Percentiles rank a stretch among this genome's conserved stretches.
Conservation (phyloP, 495 filamentous ascomycete species). For the Hypoxylon crocopeplum region DNA sequence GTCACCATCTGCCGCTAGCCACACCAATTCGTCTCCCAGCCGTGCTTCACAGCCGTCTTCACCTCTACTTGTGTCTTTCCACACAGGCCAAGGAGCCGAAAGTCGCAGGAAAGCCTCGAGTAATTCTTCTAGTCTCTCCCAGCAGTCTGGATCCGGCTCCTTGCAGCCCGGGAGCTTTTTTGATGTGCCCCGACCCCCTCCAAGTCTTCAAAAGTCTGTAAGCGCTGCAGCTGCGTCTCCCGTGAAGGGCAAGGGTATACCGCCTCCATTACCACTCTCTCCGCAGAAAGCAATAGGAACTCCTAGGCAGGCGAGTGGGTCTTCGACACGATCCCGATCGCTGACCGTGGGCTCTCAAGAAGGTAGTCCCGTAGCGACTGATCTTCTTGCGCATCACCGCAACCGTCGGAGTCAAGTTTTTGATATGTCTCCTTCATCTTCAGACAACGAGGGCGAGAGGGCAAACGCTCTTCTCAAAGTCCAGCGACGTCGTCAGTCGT, state of each 20-base stretch:
- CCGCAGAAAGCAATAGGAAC: conserved; percentile 59
- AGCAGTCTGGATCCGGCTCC: conserved; percentile 70
- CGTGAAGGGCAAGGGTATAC: conserved; percentile 71
- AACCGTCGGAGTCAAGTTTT: conserved; percentile 94
- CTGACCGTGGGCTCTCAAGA: conserved; percentile 96
- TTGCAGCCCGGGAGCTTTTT: conserved; percentile 78
- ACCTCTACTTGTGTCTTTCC: conserved; percentile 90
- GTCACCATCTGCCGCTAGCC: conserved; percentile 81
- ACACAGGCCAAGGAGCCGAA: conserved; percentile 65
- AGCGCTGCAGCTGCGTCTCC: conserved; percentile 73
- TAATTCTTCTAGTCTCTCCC: conserved; percentile 81
- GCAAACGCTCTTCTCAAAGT: conserved; percentile 92
- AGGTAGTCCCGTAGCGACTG: conserved; percentile 70
- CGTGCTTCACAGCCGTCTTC: conserved; percentile 92
- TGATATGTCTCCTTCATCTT: conserved; percentile 96
- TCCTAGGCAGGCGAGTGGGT: conserved; percentile 53
- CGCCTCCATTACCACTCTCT: conserved; percentile 55
- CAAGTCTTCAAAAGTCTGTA: conserved; percentile 64
- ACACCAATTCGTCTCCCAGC: conserved; percentile 84
- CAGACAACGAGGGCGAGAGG: conserved; percentile 93
- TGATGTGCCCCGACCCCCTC: conserved; percentile 69
- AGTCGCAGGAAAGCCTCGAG: conserved; percentile 74
- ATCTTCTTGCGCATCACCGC: conserved; percentile 77
- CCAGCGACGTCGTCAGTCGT: conserved; percentile 89
- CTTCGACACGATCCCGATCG: conserved; percentile 73